Evolutionary conservation across 148 eudicot species (phyloP).

Genomic region (Camellia sinensis): DNA sequence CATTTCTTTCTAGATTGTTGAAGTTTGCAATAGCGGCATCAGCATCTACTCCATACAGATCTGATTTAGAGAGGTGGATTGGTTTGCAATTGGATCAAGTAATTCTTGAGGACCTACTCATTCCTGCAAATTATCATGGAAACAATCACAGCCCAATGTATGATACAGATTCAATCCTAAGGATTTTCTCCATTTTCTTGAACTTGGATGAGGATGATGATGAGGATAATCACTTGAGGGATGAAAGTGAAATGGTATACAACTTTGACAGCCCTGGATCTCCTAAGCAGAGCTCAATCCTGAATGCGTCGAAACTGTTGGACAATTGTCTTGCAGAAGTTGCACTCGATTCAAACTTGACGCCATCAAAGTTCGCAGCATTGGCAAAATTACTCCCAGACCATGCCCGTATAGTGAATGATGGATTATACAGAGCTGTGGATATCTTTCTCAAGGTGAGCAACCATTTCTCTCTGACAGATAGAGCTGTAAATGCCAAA

Average conservation of each 20-base stretch:
- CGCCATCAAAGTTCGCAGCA: constrained; percentile 70
- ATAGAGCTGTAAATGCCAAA: too few species aligned
- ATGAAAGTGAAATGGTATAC: constrained; percentile 71
- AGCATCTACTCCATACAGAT: constrained; percentile 63
- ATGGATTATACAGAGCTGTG: constrained; percentile 80
- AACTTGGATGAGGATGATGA: constrained; percentile 86
- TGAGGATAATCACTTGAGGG: constrained; percentile 44
- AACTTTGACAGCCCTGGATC: constrained; percentile 86
- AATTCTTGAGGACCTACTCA: constrained; percentile 82
- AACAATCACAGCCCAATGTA: constrained; percentile 63
- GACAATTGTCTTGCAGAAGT: constrained; percentile 89
- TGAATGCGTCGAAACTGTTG: constrained; percentile 80
- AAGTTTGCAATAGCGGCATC: constrained; percentile 65
- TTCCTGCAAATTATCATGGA: constrained; percentile 65
- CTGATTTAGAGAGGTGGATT: constrained; percentile 85
- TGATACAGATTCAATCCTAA: constrained; percentile 66
- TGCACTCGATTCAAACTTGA: constrained; percentile 74
- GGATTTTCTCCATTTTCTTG: constrained; percentile 85
- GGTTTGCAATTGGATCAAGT: constrained; percentile 92
- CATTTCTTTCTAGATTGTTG: constrained; percentile 79
- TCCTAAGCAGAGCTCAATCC: constrained; percentile 82
- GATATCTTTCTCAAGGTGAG: constrained; percentile 96
- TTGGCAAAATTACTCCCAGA: constrained; percentile 86
- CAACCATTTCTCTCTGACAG: not conserved
- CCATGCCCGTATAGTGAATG: constrained; percentile 77